Base-by-base conservation (phyloP, 805 yeast genomes). In the Dipodascus albidus region DNA sequence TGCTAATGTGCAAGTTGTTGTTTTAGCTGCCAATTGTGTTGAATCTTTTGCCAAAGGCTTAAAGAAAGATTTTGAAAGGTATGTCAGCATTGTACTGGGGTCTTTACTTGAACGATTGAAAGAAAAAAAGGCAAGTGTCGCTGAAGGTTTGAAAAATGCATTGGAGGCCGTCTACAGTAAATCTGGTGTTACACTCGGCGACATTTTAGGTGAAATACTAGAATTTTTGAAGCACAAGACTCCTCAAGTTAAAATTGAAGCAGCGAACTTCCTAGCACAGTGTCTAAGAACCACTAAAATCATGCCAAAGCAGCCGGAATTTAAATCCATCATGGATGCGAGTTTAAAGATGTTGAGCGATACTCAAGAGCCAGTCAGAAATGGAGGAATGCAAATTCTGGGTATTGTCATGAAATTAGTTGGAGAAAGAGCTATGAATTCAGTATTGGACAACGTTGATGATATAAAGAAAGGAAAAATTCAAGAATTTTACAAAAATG, bases 1-100 rank as follows among this genome's bases (percentile, higher is more conserved):
- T 69, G 95, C 90, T 3, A 93, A 93, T 64, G 76, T 89, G 52
- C 89, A 84, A 68, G 96, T 87, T 14, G 96, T 86, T 0, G 82
- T 85, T 15, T 62, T 83, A 27, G 87, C 96, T 0, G 84, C 95
- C 1, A 79, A 80, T 53, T 79, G 85, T 48, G 69, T 83, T 19
- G 79, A 75, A 53, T 67, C 67, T 27, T 65, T 91, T 33, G 85
- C 87, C 1, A 74, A 74, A 27, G 96, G 95, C 1, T 70, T 93
- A 49, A 74, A 82, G 53, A 59, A 65, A 1, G 72, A 70, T 3
- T 87, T 87, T 62, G 74, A 71, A 21, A 76, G 71, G 56, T 84
- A 85, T 64, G 76, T 72, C 48, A 55, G 71, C 0, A 60, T 74
- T 1, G 75, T 87, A 1, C 70, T 87, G 23, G 67, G 70, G 1